phyloP scores from a whole-genome alignment of 768 basidiomycete genomes.

The Chlorophyllum brunneum region DNA sequence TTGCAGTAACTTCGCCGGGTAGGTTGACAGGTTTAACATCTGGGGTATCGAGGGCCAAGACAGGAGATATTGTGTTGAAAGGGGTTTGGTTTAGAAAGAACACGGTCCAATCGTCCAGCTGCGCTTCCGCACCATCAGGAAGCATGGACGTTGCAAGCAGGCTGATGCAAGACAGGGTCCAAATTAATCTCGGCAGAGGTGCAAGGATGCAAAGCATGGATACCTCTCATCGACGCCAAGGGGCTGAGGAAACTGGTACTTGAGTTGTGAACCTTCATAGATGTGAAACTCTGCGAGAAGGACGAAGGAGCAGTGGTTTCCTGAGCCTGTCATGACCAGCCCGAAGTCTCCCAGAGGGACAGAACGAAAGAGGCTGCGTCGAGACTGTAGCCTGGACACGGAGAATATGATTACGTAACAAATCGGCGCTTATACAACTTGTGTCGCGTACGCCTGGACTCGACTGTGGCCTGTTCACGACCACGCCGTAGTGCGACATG shows the following conservation, averaged over 20 bases:
- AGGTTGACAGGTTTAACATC: conserved; percentile 33
- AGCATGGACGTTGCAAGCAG: conserved; percentile 97
- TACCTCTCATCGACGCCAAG: conserved; percentile 94
- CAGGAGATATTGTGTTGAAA: conserved; percentile 81
- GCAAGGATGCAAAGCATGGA: background rate
- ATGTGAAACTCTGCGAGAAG: conserved; percentile 99
- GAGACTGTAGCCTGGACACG: background rate
- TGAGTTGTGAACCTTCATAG: conserved; percentile 86
- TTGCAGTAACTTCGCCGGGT: conserved; percentile 30
- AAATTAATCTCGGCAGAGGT: conserved; percentile 11
- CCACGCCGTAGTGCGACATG: too few species aligned
- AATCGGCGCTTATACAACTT: too few species aligned
- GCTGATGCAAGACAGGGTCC: conserved; percentile 36
- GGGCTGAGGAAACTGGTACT: conserved; percentile 94
- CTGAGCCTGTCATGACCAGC: conserved; percentile 50
- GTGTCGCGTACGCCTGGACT: too few species aligned
- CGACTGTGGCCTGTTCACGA: too few species aligned
- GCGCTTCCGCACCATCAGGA: conserved; percentile 95
- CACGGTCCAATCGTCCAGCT: conserved; percentile 95
- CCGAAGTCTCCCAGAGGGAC: background rate
- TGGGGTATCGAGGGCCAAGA: conserved; percentile 67
- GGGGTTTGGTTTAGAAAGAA: conserved; percentile 97
- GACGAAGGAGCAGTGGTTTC: conserved; percentile 86
- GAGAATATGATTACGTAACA: background rate
- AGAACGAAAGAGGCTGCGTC: background rate